A percentile compares a stretch with the other conserved stretches of the same genome.
Evolutionary conservation across 148 eudicot genomes (phyloP).

Genomic region (Fagopyrum tataricum): DNA sequence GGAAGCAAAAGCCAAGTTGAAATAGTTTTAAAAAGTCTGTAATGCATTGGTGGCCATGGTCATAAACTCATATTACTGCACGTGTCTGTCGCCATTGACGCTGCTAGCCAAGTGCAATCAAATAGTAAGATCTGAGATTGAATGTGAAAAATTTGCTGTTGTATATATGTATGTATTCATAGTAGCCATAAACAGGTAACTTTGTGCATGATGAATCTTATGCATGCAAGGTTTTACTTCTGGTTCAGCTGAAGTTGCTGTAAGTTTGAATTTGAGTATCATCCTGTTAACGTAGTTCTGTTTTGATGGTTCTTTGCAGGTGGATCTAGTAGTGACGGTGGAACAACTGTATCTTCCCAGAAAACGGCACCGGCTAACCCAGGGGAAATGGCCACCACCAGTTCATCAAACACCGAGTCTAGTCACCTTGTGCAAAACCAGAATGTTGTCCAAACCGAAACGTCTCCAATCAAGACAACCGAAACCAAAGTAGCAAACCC

Average conservation of each 20-base stretch:
- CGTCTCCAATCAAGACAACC: not conserved
- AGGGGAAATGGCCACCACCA: not conserved
- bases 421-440: not conserved
- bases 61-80: not conserved
- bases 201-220: not conserved
- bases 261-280: not conserved
- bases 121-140: not conserved
- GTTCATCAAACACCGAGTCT: not conserved
- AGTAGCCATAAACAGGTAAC: not conserved
- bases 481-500: not conserved
- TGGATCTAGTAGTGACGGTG: constrained; percentile 32
- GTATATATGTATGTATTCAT: not conserved
- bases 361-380: not conserved
- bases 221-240: not conserved
- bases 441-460: constrained; percentile 9
- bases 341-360: constrained; percentile 9
- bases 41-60: not conserved
- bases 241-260: not conserved
- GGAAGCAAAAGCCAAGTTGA: constrained; percentile 3
- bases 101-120: not conserved
- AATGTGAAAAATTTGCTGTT: not conserved
- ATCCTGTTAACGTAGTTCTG: not conserved
- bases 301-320: constrained; percentile 17
- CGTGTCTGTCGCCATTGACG: not conserved
- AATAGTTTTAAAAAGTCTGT: not conserved